Conservation (phyloP, 768 basidiomycete species). For the Naganishia friedmannii region DNA sequence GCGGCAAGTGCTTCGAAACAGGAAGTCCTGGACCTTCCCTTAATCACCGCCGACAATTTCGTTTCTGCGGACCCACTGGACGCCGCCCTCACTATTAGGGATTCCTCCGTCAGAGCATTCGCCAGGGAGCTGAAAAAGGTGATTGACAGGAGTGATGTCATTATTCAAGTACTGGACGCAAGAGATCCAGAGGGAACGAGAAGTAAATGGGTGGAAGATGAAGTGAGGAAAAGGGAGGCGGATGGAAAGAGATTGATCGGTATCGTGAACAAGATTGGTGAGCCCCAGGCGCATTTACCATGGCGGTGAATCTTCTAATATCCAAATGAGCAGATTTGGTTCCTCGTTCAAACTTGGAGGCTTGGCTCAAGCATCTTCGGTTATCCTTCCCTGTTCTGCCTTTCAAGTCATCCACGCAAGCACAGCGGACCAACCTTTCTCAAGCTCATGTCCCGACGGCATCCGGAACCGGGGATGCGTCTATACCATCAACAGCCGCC, state of each 20-base stretch:
- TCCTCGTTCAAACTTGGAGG: conserved; percentile 78
- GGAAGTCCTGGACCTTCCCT: background rate
- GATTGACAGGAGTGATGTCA: conserved; percentile 85
- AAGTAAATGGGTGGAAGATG: conserved; percentile 88
- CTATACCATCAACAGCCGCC: conserved; percentile 46
- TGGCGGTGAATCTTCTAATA: background rate
- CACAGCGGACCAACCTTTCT: conserved; percentile 76
- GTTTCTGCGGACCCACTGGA: conserved; percentile 42
- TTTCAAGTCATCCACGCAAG: conserved; percentile 75
- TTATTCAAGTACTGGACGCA: conserved; percentile 79
- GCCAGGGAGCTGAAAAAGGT: conserved; percentile 82
- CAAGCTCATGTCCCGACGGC: conserved; percentile 56
- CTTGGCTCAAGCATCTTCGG: conserved; percentile 86
- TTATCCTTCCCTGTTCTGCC: conserved; percentile 89
- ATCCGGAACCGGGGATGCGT: conserved; percentile 51
- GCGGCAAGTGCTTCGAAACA: background rate
- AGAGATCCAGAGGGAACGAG: conserved; percentile 92
- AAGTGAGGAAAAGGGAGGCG: conserved; percentile 75
- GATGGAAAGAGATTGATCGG: conserved; percentile 91
- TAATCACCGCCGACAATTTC: conserved; percentile 16
- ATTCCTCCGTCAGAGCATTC: conserved; percentile 57
- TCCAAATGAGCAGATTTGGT: conserved; percentile 68
- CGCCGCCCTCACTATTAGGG: conserved; percentile 48
- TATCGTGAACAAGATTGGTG: conserved; percentile 95
- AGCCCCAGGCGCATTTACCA: conserved; percentile 39